Base-by-base conservation (phyloP, 2,329 filamentous ascomycete genomes). In the Dothideomycetes sp. region DNA sequence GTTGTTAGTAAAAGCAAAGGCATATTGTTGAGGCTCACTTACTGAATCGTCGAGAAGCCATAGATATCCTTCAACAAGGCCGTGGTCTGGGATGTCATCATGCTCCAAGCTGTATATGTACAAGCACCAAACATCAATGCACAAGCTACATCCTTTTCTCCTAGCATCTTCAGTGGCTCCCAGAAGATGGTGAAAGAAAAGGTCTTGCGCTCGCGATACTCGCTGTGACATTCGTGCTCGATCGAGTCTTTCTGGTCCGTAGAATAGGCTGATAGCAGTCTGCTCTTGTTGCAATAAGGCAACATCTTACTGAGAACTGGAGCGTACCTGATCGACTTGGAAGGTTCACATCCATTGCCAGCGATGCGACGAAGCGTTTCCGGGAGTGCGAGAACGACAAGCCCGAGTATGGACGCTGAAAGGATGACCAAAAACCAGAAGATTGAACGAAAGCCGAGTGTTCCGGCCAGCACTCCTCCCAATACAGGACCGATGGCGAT, bases 351-450 rank as follows among this genome's bases (percentile, higher is more conserved):
- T 3, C 56, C 56, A 37, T 65, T 63, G 1, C 60, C 63, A 2
- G 63, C 62, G 5, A 66, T 56, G 5, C 59, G 60, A 2, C 63
- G 56, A 19, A 58, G 54, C 2, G 63, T 66, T 42, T 66, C 58
- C 2, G 58, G 58, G 22, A 60, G 52, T 19, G 56, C 48, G 17
- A 56, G 37, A 2, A 49, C 36, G 37, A 57, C 53, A 5, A 53
- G 33, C 15, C 58, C 39, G 7, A 57, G 45, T 17, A 53, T 41
- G 3, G 50, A 45, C 5, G 54, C 56, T 3, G 62, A 54, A 45
- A 65, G 57, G 41, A 66, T 65, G 31, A 37, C 66, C 5, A 58
- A 51, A 42, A 69, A 68, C 64, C 65, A 69, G 46, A 69, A 49
- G 49, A 59, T 52, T 49, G 52, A 48, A 42, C 57, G 27, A 59